A percentile compares a stretch with the other conserved stretches of the same genome.
Evolutionary conservation across 2,329 filamentous ascomycete genomes (phyloP).

Genomic region (Aspergillus luchuensis): DNA sequence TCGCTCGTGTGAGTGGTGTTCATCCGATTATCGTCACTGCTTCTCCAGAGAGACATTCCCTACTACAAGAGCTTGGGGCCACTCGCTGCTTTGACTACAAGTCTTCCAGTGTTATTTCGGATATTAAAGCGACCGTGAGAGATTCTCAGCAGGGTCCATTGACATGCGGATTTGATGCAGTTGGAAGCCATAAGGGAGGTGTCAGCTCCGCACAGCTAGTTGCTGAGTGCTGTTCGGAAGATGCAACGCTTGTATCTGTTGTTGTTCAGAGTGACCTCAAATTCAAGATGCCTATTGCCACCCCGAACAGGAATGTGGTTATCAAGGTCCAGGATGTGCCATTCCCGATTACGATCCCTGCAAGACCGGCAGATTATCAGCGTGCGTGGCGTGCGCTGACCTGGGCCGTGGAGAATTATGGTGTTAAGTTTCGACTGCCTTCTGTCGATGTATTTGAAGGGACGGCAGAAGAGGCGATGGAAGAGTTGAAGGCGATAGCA

Average conservation of each 20-base stretch:
- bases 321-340: neutral
- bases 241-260: neutral
- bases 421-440: neutral
- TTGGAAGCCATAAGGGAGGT: neutral
- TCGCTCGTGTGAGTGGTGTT: constrained; percentile 5
- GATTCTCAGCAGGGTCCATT: neutral
- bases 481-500: neutral
- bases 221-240: neutral
- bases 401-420: neutral
- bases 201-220: neutral
- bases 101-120: constrained; percentile 5
- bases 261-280: neutral
- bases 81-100: constrained; percentile 12
- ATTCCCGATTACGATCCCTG: neutral
- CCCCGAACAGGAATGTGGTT: neutral
- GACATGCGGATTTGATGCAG: neutral
- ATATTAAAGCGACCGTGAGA: neutral
- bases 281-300: neutral
- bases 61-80: constrained; percentile 7
- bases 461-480: neutral
- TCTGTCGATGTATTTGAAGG: neutral
- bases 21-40: constrained; percentile 31
- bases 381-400: neutral
- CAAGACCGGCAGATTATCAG: neutral
- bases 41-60: constrained; percentile 23